Conservation (phyloP, 169 alveolate species). For the Miamiensis avidus region DNA sequence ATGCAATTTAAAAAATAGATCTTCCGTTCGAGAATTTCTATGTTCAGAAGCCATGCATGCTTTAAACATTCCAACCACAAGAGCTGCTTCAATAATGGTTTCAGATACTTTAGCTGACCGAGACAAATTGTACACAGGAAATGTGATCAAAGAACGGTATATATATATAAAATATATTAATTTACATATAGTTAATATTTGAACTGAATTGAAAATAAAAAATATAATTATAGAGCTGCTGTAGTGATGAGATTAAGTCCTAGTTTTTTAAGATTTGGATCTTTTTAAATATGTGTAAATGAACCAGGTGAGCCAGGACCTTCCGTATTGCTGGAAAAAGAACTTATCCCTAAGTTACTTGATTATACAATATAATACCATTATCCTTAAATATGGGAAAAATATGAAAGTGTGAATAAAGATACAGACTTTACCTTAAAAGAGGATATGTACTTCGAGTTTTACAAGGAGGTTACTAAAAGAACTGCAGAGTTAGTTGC, state of each 20-base stretch:
- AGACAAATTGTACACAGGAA: constrained; percentile 59
- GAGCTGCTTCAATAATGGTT: constrained; percentile 73
- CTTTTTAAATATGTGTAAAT: constrained; percentile 67
- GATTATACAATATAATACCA: constrained; percentile 30
- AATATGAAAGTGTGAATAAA: neutral
- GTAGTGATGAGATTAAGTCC: constrained; percentile 77
- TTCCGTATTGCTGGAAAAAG: constrained; percentile 34
- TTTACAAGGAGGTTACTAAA: constrained; percentile 46
- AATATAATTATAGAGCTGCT: constrained; percentile 42
- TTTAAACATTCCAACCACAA: constrained; percentile 75
- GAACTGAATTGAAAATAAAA: too few relatives aligned
- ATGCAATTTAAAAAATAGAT: constrained; percentile 23
- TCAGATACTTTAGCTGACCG: constrained; percentile 56
- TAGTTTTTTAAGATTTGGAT: constrained; percentile 74
- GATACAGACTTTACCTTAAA: neutral
- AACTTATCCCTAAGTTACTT: constrained; percentile 53
- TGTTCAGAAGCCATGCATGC: constrained; percentile 73
- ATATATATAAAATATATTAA: neutral
- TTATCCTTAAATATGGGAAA: neutral
- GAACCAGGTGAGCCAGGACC: constrained; percentile 47
- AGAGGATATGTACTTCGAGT: constrained; percentile 5
- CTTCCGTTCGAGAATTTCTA: constrained; percentile 75
- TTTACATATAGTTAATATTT: constrained; percentile 2
- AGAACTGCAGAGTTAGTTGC: constrained; percentile 77
- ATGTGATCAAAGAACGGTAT: constrained; percentile 44